Conservation (phyloP, 345 rosid species). For the Aegle marmelos region DNA sequence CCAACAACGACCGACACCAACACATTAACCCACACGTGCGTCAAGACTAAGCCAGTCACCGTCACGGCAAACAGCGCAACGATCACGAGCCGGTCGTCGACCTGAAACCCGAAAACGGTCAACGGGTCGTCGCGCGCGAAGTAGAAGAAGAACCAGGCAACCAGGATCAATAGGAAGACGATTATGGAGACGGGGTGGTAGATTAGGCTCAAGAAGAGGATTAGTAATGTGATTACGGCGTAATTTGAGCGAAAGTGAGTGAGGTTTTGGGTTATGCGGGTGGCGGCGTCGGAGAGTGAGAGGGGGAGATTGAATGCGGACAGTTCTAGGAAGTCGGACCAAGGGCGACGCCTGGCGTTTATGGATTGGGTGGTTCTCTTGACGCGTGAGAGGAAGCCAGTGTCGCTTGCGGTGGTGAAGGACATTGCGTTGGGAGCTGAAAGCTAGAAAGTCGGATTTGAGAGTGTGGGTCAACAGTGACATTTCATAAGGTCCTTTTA, state of each 20-base stretch:
- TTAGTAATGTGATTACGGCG: slow-evolving; percentile 31
- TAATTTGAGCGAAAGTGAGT: slow-evolving; percentile 61
- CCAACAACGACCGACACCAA: slow-evolving; percentile 36
- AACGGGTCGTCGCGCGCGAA: slow-evolving; percentile 64
- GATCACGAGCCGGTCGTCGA: slow-evolving; percentile 45
- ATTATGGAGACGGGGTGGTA: slow-evolving; percentile 55
- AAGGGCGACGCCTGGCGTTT: slow-evolving; percentile 42
- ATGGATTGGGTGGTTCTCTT: slow-evolving; percentile 48
- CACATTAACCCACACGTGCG: slow-evolving; percentile 53
- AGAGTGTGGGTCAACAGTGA: not conserved
- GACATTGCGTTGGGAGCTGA: not conserved
- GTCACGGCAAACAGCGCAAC: slow-evolving; percentile 36
- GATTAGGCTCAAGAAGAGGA: slow-evolving; percentile 47
- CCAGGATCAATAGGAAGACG: slow-evolving; percentile 38
- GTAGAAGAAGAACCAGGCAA: slow-evolving; percentile 67
- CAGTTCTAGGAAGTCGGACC: slow-evolving; percentile 51
- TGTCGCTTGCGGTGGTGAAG: not conserved
- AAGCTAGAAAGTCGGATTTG: not conserved
- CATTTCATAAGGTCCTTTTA: not conserved
- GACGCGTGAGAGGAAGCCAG: slow-evolving; percentile 34
- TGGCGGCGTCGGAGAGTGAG: slow-evolving; percentile 48
- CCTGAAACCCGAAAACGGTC: slow-evolving; percentile 28
- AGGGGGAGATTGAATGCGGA: slow-evolving; percentile 47
- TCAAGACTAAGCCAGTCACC: slow-evolving; percentile 33
- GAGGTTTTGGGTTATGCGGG: slow-evolving; percentile 62